Conservation (phyloP, 2,329 filamentous ascomycete species). For the Ophiosphaerella korrae region DNA sequence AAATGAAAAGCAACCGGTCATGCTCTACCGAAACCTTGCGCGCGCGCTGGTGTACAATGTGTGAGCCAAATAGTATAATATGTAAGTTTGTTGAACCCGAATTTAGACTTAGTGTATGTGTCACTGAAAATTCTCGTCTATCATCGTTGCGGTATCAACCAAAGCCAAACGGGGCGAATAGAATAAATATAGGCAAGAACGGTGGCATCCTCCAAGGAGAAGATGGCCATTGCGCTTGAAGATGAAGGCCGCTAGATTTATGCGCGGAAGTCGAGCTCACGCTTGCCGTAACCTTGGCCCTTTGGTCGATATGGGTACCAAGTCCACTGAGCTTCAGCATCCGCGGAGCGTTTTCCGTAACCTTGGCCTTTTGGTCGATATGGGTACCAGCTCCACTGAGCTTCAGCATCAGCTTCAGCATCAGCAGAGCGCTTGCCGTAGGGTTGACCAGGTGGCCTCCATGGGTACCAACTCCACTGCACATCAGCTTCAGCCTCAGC, state of each 20-base stretch:
- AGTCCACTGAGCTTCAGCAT: slow-evolving; percentile 12
- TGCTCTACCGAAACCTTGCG: slow-evolving; percentile 1
- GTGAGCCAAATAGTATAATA: slow-evolving; percentile 1
- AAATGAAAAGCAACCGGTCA: slow-evolving; percentile 3
- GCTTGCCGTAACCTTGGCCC: neutral
- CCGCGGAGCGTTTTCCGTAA: slow-evolving; percentile 35
- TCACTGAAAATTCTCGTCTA: neutral
- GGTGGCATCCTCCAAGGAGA: slow-evolving; percentile 3
- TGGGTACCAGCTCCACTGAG: slow-evolving; percentile 19
- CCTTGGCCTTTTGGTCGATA: slow-evolving; percentile 1
- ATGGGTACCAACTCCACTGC: slow-evolving; percentile 1
- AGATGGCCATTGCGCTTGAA: neutral
- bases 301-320: neutral
- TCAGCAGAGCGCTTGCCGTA: slow-evolving; percentile 31
- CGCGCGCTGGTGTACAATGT: neutral
- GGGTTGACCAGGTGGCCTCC: slow-evolving; percentile 13
- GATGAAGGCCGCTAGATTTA: neutral
- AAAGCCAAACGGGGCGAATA: neutral
- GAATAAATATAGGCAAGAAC: neutral
- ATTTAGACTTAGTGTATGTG: neutral
- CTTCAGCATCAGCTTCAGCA: slow-evolving; percentile 23
- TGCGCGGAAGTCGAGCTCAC: neutral
- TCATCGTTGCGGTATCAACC: neutral
- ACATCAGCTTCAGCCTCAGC: slow-evolving; percentile 19
- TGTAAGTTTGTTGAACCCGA: slow-evolving; percentile 4